Evolutionary conservation across 176 grass and related monocot species (phyloP), one percentile per base, ranked within the genome.

Genomic region (Avena eriantha): DNA sequence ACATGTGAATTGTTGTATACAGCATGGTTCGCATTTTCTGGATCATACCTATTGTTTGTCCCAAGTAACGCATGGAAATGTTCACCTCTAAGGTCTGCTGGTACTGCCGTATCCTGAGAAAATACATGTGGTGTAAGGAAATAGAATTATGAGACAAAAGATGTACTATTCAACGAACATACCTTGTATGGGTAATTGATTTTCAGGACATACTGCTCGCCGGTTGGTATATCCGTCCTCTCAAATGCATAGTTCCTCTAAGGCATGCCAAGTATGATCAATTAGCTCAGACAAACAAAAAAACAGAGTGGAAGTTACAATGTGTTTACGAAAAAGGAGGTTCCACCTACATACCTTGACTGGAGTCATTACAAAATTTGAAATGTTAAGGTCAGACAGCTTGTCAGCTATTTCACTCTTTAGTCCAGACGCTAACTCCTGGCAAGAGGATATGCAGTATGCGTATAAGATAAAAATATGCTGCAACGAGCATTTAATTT

Each of bases 241-340:
- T 99, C 97, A 89, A 99, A 99, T 53, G 94, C 97, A 92, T 99
- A 99, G 81, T 91, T 99, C 66, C 97, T 91, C 97, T 99, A 85
- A 78, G 78, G 68, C 46, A 88, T 83, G n/a, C 23, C 31, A 78
- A 73, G 81, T 83, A 81, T 79, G 21, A 83, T 56, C 49, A 7
- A 36, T 85, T 53, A 86, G 18, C 63, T 49, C 34, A 83, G 10
- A 18, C 50, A 45, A 90, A 73, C n/a, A 1, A 67, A 71, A 41
- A 80, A 17, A 86, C 19, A 41, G 75, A 21, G 24, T 45, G 7
- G 8, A 22, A 84, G 14, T 71, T 69, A 47, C 41, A 17, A 8
- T 5, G 59, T 81, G 33, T 35, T 83, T 22, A 18, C 31, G n/a
- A 58, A 41, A n/a, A 87, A 68, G 13, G 46, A 77, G 3, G 60